phyloP scores from a whole-genome alignment of 441 rosid genomes.

The Erodium texanum region DNA sequence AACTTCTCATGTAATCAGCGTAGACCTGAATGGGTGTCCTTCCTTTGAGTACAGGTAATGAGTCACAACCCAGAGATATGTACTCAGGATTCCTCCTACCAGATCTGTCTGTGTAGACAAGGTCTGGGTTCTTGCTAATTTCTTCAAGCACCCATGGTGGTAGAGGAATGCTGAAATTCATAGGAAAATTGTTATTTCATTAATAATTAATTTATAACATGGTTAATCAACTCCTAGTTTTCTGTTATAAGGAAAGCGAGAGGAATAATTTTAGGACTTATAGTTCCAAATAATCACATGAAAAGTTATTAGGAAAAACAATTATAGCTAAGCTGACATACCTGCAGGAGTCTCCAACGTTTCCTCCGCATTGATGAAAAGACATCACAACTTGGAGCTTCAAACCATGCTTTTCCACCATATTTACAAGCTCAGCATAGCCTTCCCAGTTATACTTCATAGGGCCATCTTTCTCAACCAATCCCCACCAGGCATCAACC shows the following conservation, averaged over 20 bases:
- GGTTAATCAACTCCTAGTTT: not conserved
- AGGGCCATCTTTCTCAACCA: slow-evolving; percentile 95
- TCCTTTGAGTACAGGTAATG: slow-evolving; percentile 68
- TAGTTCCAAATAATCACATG: not conserved
- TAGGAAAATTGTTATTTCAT: slow-evolving; percentile 11
- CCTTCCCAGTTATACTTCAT: slow-evolving; percentile 88
- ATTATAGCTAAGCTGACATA: no score
- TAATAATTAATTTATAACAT: not conserved
- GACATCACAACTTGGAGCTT: slow-evolving; percentile 93
- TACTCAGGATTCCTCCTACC: slow-evolving; percentile 87
- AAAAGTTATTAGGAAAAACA: not conserved
- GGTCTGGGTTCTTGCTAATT: slow-evolving; percentile 73
- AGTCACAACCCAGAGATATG: slow-evolving; percentile 84
- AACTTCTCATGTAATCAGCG: slow-evolving; percentile 84
- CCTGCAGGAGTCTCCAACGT: slow-evolving; percentile 99
- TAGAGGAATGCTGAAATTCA: slow-evolving; percentile 53
- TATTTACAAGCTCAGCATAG: slow-evolving; percentile 68
- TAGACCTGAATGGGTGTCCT: slow-evolving; percentile 89
- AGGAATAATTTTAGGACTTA: not conserved
- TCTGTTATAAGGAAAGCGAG: not conserved
- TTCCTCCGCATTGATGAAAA: slow-evolving; percentile 96
- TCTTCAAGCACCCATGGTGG: slow-evolving; percentile 98
- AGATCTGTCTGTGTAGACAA: slow-evolving; percentile 78
- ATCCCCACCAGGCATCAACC: slow-evolving; percentile 99
- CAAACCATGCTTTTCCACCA: slow-evolving; percentile 74